phyloP scores from a whole-genome alignment of 768 basidiomycete genomes.

The Calocybe gangraenosa region DNA sequence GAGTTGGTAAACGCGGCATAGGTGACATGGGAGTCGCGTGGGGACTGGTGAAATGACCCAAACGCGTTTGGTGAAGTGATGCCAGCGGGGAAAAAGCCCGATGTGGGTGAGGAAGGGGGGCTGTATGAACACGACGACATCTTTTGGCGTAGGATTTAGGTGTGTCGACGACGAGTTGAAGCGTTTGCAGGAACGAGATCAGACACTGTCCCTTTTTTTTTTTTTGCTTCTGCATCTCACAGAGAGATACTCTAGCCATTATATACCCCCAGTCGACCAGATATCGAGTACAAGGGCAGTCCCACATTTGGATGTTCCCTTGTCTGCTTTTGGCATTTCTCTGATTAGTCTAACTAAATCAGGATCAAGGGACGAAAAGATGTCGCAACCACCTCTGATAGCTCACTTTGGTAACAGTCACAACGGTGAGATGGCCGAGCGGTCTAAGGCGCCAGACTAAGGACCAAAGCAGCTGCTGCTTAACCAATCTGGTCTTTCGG shows the following conservation, averaged over 20 bases:
- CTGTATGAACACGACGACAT: conserved; percentile 47
- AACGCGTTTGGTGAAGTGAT: conserved; percentile 57
- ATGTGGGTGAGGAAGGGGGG: conserved; percentile 50
- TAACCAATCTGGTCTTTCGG: conserved; percentile 32
- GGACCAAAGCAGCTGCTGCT: conserved; percentile 29
- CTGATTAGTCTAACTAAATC: too few relatives aligned
- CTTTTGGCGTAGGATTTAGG: conserved; percentile 16
- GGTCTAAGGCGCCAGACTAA: conserved; percentile 89
- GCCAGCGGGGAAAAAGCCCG: conserved; percentile 56
- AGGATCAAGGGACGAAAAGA: too few relatives aligned
- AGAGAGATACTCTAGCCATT: conserved; percentile 14
- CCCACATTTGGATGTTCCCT: conserved; percentile 26
- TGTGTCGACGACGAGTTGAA: background rate
- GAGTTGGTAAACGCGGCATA: conserved; percentile 44
- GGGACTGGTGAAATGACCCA: conserved; percentile 51
- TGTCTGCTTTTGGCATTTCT: conserved; percentile 20
- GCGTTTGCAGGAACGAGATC: too few relatives aligned
- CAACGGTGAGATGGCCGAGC: conserved; percentile 69
- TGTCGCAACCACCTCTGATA: too few relatives aligned
- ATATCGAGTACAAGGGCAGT: conserved; percentile 26
- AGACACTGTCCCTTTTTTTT: too few relatives aligned
- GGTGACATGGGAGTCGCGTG: conserved; percentile 57
- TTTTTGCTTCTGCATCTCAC: too few relatives aligned
- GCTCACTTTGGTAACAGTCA: too few relatives aligned
- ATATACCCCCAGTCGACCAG: conserved; percentile 17